Evolutionary conservation across 2,329 filamentous ascomycete species (phyloP), one percentile per base, ranked within the genome.

Genomic region (Scedosporium minutisporum): DNA sequence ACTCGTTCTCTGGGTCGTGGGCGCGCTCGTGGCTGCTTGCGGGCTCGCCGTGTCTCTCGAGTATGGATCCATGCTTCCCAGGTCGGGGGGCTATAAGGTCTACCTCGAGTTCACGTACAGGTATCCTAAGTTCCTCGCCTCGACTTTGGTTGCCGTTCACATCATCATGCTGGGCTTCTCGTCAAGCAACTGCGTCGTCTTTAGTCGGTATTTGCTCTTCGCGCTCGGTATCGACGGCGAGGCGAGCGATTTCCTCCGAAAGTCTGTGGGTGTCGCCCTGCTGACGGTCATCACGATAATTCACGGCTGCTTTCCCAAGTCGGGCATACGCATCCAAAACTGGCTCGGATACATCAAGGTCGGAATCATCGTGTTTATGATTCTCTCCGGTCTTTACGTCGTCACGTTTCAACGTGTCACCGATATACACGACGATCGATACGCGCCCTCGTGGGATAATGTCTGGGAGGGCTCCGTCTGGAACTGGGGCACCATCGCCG

Each of bases 101-200:
- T 90, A 89, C 68, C 80, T 90, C 55, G 87, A 90, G 71, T 87
- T 86, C 70, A 85, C 85, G 0, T 90, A 87, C 69, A 80, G 81
- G 1, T 76, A 77, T 38, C 87, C 87, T 1, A 79, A 80, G 5
- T 86, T 88, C 65, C 77, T 90, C 3, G 84, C 85, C 0, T 86
- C 86, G 2, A 86, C 83, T 0, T 69, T 90, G 16, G 76, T 89
- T 12, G 85, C 86, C 0, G 79, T 86, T 1, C 82, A 89, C 62
- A 85, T 83, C 0, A 80, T 89, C 0, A 69, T 89, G 0, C 73
- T 90, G 0, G 85, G 86, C 0, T 89, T 89, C 63, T 88, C 87
- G 0, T 85, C 86, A 0, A 87, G 84, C 67, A 90, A 89, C 69
- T 88, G 86, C 69, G 83, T 90, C 61, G 80, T 89, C 0, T 89